Evolutionary conservation across 257 asterid genomes (phyloP).

Genomic region (Solanum sitiens): DNA sequence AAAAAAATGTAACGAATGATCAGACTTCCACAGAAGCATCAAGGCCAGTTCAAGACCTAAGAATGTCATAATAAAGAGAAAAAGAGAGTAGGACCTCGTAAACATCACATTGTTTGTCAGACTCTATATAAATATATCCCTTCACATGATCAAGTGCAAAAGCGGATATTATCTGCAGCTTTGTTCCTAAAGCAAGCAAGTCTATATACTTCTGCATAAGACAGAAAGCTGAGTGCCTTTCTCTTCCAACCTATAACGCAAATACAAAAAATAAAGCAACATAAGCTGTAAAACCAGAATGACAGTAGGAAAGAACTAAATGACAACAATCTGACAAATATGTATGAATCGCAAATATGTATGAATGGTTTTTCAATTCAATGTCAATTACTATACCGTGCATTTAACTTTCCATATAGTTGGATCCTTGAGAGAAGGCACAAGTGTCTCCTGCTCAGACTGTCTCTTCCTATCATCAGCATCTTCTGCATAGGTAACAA

Average conservation of each 20-base stretch:
- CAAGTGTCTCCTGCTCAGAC: conserved; percentile 16
- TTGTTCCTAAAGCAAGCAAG: conserved; percentile 46
- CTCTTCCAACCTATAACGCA: conserved; percentile 69
- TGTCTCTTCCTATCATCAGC: conserved; percentile 35
- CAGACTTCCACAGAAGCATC: background rate
- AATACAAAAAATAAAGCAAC: background rate
- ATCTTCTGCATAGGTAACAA: conserved; percentile 60
- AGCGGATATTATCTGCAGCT: conserved; percentile 74
- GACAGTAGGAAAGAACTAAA: background rate
- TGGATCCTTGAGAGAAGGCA: conserved; percentile 51
- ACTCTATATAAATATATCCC: conserved; percentile 75
- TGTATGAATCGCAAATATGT: background rate
- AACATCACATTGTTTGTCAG: conserved; percentile 64
- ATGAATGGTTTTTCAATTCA: background rate
- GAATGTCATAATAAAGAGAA: background rate
- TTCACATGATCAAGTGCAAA: conserved; percentile 78
- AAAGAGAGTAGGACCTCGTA: conserved; percentile 52
- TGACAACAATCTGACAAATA: background rate
- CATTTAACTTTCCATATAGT: conserved; percentile 92
- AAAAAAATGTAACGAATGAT: background rate
- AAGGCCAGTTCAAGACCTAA: background rate
- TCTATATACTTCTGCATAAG: conserved; percentile 88
- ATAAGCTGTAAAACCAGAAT: background rate
- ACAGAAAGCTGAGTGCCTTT: conserved; percentile 84
- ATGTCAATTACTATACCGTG: conserved; percentile 36